Evolutionary conservation across 345 rosid genomes (phyloP), one percentile per base, ranked within the genome.

Genomic region (Corchorus capsularis): DNA sequence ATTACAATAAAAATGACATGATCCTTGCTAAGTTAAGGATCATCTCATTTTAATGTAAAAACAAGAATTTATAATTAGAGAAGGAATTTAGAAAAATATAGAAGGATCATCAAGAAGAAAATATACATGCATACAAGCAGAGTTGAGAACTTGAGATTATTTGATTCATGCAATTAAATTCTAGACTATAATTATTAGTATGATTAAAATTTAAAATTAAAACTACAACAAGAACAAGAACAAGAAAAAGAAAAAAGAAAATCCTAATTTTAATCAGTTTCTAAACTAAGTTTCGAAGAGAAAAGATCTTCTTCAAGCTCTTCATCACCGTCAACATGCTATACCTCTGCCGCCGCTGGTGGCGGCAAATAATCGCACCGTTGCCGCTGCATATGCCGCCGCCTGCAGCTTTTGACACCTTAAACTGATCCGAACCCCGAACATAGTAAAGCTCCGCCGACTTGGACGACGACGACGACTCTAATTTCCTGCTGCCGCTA

Each of bases 221-320:
- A n/a, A n/a, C n/a, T n/a, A n/a, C n/a, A n/a, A n/a, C n/a, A n/a
- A n/a, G n/a, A n/a, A n/a, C n/a, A n/a, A n/a, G n/a, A n/a, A 27
- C 27, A 27, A 27, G 27, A 0, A 27, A 27, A 39, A 39, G 43
- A 39, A n/a, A 7, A 54, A n/a, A 27, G 0, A 27, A 27, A 27
- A 27, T 27, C 1, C 27, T 27, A 27, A 27, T 27, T 27, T 27
- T 27, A 27, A 27, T 27, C 27, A 73, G 34, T 64, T 73, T 27
- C 63, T 15, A 15, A 68, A 13, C n/a, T 3, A 55, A 54, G 37
- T 15, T 56, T 16, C 37, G 56, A 16, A 73, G 55, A 20, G 43
- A 47, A 73, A 81, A 71, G 0, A 84, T 55, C 75, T 76, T 84
- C 83, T 79, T 84, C 61, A 84, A 71, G 34, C 50, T 39, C 73